phyloP scores from a whole-genome alignment of 2,329 filamentous ascomycete genomes.

The Exophiala mesophila region DNA sequence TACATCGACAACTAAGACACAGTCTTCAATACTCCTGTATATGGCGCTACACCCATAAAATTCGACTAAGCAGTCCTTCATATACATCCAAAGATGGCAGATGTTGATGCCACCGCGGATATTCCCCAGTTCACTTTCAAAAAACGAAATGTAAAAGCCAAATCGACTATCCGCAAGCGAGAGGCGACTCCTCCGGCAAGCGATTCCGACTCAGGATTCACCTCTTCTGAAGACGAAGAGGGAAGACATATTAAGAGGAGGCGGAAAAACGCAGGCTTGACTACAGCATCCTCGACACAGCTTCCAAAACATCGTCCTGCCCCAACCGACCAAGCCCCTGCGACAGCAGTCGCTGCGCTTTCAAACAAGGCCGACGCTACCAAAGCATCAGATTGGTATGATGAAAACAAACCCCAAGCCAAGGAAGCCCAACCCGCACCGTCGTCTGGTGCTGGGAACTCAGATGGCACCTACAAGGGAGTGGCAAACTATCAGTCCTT shows the following conservation, averaged over 20 bases:
- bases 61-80: too few species aligned
- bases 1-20: too few species aligned
- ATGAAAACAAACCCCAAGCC: constrained; percentile 56
- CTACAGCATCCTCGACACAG: constrained; percentile 56
- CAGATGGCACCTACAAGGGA: constrained; percentile 72
- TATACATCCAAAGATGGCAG: constrained; percentile 24
- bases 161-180: constrained; percentile 74
- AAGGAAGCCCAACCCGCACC: constrained; percentile 30
- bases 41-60: background rate
- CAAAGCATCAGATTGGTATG: constrained; percentile 83
- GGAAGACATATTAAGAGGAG: constrained; percentile 75
- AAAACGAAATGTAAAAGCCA: constrained; percentile 72
- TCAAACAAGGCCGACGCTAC: constrained; percentile 79
- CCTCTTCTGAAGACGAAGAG: constrained; percentile 69
- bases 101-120: constrained; percentile 23
- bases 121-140: constrained; percentile 60
- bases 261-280: constrained; percentile 64
- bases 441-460: constrained; percentile 25
- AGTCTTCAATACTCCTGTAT: too few species aligned
- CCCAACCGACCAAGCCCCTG: constrained; percentile 51
- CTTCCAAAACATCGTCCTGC: constrained; percentile 38
- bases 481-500: constrained; percentile 67
- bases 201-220: constrained; percentile 59
- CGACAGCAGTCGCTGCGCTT: constrained; percentile 58
- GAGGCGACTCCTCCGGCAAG: constrained; percentile 62